Base-by-base conservation (phyloP, 208 protist genomes). In the Acanthamoeba quina region DNA sequence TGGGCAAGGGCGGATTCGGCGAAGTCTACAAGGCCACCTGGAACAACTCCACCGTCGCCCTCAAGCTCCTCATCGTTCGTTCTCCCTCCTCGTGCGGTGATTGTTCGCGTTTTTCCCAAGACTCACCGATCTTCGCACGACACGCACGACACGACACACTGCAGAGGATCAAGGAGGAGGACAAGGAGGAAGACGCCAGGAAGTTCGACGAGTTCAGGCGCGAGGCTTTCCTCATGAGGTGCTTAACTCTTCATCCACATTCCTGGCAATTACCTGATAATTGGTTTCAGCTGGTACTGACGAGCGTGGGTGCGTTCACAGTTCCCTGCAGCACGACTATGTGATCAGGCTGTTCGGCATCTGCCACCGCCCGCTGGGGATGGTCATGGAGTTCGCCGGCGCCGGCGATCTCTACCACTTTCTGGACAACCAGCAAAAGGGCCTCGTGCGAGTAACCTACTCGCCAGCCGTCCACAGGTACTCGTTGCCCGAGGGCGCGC, bases 331-430 rank as follows among this genome's bases (percentile, higher is more conserved):
- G 29, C 95, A 96, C 85, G 90, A 91, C 19, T 92, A 96, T 49
- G 9, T 96, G 7, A 90, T 96, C 0, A 72, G 89, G 54, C 93
- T 96, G 5, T 94, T 78, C 34, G 95, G 95, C 91, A 47, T 95
- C 5, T 94, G 89, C 62, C 60, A 92, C 54, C 93, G 85, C n/a
- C 95, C 95, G 60, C 89, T 94, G 24, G 34, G 80, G 26, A 96
- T 96, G 89, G 83, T 96, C n/a, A 96, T 96, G 95, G 95, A 96
- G 74, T 96, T 80, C 64, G n/a, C n/a, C n/a, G n/a, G 85, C 94
- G n/a, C n/a, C 31, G 95, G 95, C 49, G 92, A 96, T 83, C 88
- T 96, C 24, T 90, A 95, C 37, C 86, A 90, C 74, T 49, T 85
- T 34, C 29, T 96, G 9, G 41, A 82, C 41, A 82, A 54, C 44